Conservation (phyloP, 768 basidiomycete genomes). For the Neoboletus subvelutipes region DNA sequence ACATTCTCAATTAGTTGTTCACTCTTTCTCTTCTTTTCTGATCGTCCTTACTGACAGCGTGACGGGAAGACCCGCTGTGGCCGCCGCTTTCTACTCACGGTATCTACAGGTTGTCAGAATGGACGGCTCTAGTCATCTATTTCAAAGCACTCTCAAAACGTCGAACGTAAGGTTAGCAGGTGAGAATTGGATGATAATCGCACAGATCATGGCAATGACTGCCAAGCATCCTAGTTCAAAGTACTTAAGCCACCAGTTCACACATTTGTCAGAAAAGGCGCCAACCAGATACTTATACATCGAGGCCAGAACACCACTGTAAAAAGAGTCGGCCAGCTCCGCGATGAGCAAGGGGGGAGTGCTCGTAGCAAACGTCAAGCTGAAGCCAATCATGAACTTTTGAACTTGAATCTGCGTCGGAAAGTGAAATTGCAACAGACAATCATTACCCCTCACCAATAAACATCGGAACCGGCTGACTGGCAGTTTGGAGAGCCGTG, state of each 20-base stretch:
- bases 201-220: too few species aligned
- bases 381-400: slow-evolving; percentile 42
- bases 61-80: neutral
- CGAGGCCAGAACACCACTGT: slow-evolving; percentile 42
- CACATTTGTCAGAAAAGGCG: neutral
- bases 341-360: slow-evolving; percentile 51
- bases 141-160: too few species aligned
- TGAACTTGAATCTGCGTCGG: slow-evolving; percentile 12
- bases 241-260: too few species aligned
- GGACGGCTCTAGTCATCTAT: too few species aligned
- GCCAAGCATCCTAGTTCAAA: too few species aligned
- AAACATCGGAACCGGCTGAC: slow-evolving; percentile 42
- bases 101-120: too few species aligned
- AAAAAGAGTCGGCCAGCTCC: slow-evolving; percentile 50
- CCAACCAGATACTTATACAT: slow-evolving; percentile 43
- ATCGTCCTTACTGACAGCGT: too few species aligned
- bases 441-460: slow-evolving; percentile 17
- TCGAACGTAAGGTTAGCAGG: too few species aligned
- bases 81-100: too few species aligned
- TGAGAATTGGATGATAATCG: too few species aligned
- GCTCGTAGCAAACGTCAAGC: slow-evolving; percentile 39
- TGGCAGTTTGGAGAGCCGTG: slow-evolving; percentile 37
- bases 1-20: neutral
- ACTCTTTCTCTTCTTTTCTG: slow-evolving; percentile 8
- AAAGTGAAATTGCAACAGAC: too few species aligned